These are phyloP conservation scores for Ceratocystis diversiconidia DNA, from an alignment of 2,329 filamentous ascomycete species.

Conservation along the genomic window DNA sequence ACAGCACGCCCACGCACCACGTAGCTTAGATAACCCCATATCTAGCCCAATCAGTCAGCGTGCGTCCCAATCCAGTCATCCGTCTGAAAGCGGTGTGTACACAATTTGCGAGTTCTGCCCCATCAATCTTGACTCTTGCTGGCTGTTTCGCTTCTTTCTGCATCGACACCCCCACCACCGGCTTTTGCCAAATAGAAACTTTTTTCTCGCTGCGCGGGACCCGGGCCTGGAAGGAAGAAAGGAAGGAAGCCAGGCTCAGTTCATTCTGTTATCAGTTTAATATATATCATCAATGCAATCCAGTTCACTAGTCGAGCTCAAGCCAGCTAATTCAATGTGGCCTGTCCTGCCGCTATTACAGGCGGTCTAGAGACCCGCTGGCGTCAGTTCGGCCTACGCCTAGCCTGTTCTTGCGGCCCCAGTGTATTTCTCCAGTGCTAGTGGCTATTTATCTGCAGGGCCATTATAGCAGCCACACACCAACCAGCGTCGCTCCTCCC, in stretches of 20 bases:
- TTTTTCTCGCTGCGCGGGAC: neutral
- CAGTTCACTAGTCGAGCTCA: too few relatives aligned
- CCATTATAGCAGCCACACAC: neutral
- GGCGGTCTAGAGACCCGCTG: neutral
- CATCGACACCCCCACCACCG: neutral
- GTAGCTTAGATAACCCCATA: neutral
- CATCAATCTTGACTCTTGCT: neutral
- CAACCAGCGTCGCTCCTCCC: neutral
- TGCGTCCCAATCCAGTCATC: neutral
- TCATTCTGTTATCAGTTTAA: too few relatives aligned
- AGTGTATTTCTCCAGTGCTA: neutral
- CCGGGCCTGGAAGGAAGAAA: neutral
- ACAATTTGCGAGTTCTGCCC: neutral
- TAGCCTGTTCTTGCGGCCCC: too few relatives aligned
- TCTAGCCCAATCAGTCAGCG: neutral
- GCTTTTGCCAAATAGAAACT: slow-evolving; percentile 1
- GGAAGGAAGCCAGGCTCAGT: neutral
- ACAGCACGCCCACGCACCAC: neutral
- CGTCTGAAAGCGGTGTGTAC: slow-evolving; percentile 8
- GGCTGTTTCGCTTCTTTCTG: neutral
- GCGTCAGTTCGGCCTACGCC: too few relatives aligned
- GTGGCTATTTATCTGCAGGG: neutral
- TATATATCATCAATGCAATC: too few relatives aligned
- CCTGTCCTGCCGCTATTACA: slow-evolving; percentile 3
- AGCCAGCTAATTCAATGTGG: too few relatives aligned